These are phyloP conservation scores for Fusarium udum DNA, from an alignment of 2,329 filamentous ascomycete species.

Conservation along the genomic window DNA sequence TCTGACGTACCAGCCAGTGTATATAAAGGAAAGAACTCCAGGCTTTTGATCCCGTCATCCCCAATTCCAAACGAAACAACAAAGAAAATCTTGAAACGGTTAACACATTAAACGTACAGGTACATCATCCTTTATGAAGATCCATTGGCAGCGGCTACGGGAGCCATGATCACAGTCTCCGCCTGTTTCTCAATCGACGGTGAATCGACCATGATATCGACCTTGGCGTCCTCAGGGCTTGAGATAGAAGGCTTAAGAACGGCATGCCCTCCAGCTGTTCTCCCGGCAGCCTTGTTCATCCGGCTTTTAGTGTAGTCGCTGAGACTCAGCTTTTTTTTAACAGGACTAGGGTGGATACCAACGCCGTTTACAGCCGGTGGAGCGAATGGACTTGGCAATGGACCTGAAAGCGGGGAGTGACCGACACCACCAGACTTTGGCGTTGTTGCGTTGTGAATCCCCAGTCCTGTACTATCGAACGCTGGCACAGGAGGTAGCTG, in stretches of 20 bases:
- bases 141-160: constrained; percentile 43
- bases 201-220: constrained; percentile 48
- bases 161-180: constrained; percentile 36
- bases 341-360: constrained; percentile 63
- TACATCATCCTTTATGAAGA: constrained; percentile 40
- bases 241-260: constrained; percentile 48
- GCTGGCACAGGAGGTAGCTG: constrained; percentile 66
- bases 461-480: constrained; percentile 55
- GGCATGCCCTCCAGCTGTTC: constrained; percentile 43
- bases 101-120: constrained; percentile 40
- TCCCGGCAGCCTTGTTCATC: constrained; percentile 62
- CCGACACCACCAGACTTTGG: constrained; percentile 57
- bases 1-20: constrained; percentile 41
- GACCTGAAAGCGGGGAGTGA: constrained; percentile 62
- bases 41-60: constrained; percentile 44
- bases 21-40: constrained; percentile 45
- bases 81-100: constrained; percentile 30
- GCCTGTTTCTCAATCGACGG: constrained; percentile 44
- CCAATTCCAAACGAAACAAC: constrained; percentile 25
- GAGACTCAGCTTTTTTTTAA: constrained; percentile 74
- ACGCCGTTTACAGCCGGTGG: constrained; percentile 55
- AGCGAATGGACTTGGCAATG: constrained; percentile 55
- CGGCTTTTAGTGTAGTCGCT: constrained; percentile 72
- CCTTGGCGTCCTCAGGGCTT: constrained; percentile 50
- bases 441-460: constrained; percentile 52